Conservation (phyloP, 139 green algal genomes). For the Volvox reticuliferus region DNA sequence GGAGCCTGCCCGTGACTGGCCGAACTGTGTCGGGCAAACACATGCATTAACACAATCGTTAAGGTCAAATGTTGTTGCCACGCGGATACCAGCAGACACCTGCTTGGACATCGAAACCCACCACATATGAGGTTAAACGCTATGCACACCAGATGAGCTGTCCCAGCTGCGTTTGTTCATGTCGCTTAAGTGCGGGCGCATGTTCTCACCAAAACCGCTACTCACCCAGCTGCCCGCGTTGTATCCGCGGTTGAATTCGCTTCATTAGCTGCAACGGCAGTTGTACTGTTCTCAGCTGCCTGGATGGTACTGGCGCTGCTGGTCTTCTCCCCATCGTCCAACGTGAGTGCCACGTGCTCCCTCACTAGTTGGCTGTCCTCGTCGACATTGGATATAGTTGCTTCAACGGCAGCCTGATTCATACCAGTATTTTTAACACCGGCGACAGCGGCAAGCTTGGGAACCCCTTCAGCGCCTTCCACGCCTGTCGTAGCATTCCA, state of each 20-base stretch:
- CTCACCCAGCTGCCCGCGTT: not conserved
- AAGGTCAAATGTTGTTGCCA: no score
- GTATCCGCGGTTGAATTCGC: not conserved
- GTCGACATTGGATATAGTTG: no score
- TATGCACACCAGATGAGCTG: not conserved
- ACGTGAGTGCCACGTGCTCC: not conserved
- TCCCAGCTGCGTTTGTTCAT: not conserved
- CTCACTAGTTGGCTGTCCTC: constrained; percentile 3
- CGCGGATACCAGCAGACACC: not conserved
- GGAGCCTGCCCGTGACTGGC: no score
- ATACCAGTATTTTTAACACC: not conserved
- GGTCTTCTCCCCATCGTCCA: constrained; percentile 13
- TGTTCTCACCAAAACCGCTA: not conserved
- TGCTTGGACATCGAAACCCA: not conserved
- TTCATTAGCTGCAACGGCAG: not conserved
- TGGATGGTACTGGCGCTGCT: not conserved
- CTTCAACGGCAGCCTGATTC: not conserved
- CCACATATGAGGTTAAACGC: not conserved
- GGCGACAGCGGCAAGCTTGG: no score
- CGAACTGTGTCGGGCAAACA: no score
- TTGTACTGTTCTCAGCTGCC: not conserved
- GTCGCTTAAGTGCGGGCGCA: no score
- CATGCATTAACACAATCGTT: no score
- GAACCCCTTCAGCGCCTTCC: not conserved
- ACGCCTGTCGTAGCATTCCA: not conserved